Conservation (phyloP, 2,329 filamentous ascomycete species). For the Aspergillus arachidicola region DNA sequence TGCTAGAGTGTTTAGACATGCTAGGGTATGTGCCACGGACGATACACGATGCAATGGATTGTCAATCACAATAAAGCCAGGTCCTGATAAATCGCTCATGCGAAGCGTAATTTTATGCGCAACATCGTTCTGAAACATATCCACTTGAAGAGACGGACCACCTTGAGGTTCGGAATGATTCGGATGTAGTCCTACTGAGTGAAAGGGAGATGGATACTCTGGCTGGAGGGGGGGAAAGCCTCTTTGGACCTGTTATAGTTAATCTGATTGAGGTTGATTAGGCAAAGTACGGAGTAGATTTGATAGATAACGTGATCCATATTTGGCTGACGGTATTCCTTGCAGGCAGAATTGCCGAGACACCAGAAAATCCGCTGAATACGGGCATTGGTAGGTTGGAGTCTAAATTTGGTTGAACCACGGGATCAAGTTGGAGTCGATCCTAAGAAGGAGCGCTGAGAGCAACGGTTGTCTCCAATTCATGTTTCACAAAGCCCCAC, state of each 20-base stretch:
- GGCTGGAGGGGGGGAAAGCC: neutral
- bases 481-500: constrained; percentile 4
- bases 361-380: neutral
- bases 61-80: neutral
- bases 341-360: neutral
- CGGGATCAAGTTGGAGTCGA: constrained; percentile 13
- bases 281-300: no score
- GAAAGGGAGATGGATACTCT: neutral
- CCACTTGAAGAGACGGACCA: constrained; percentile 1
- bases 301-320: neutral
- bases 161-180: neutral
- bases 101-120: constrained; percentile 1
- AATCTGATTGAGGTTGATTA: neutral
- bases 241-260: no score
- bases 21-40: no score
- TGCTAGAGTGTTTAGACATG: neutral
- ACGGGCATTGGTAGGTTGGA: neutral
- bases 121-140: constrained; percentile 3
- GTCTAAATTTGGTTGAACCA: constrained; percentile 13
- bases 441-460: neutral
- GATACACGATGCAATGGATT: neutral
- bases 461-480: constrained; percentile 13
- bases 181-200: neutral
- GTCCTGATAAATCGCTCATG: neutral
- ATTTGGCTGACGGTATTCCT: neutral